Evolutionary conservation across 805 yeast species (phyloP), one percentile per base, ranked within the genome.

Genomic region (Ogataea dorogensis): DNA sequence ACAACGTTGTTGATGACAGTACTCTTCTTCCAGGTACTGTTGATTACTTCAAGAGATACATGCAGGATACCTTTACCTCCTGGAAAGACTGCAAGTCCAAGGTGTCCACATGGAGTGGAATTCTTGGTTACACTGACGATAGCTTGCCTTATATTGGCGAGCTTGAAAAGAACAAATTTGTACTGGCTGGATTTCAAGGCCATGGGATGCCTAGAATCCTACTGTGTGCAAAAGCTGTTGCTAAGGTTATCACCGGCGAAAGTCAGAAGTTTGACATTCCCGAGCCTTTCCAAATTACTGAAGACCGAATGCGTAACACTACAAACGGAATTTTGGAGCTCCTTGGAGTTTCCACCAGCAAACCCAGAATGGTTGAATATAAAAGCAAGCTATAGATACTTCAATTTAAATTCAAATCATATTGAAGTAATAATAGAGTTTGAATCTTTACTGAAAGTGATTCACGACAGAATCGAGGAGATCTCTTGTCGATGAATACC

Each of bases 131-230:
- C 43, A 54, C 75, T 3, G 53, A 55, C 11, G 74, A 69, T 44
- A 54, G 42, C 3, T 45, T 61, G 19, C 77, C 77, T 5, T 59
- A 60, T 33, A 72, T 71, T 12, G 77, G 77, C 16, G 66, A 62
- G 28, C 38, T 69, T 19, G 26, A 51, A 1, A 16, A 20, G 7
- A 56, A 60, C 35, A 48, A 56, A n/a, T 70, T 44, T 39, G 57
- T 68, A 9, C 49, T 60, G 33, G 75, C 73, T 4, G 77, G 77
- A 0, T 72, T 65, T 52, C 62, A 67, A 17, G 77, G 76, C 3
- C 77, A 72, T 50, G 77, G 77, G 19, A 70, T 72, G 74, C 75
- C 75, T 17, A 53, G 75, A 32, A 66, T 70, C 7, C 65, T 60
- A 47, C 40, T 63, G 12, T 47, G 63, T 31, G 73, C 67, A 7